Percentiles rank a stretch among this genome's conserved stretches.
phyloP scores from a whole-genome alignment of 2,329 filamentous ascomycete species.

The Sporothrix euskadiensis region DNA sequence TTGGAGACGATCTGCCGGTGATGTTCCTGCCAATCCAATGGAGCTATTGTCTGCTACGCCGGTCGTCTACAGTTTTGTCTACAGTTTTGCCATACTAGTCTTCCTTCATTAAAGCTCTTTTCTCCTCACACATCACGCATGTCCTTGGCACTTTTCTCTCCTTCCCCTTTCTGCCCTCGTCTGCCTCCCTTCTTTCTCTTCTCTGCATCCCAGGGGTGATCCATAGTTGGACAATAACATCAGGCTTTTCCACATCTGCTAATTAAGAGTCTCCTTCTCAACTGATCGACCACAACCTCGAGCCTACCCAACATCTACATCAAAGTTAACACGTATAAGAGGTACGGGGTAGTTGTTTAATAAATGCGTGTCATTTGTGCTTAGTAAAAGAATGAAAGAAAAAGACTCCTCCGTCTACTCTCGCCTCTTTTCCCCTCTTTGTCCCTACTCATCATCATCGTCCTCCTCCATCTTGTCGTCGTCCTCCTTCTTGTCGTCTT shows the following conservation, averaged over 20 bases:
- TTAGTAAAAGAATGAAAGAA: neutral
- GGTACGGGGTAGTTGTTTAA: too few species aligned
- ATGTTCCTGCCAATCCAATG: neutral
- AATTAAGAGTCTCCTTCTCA: too few species aligned
- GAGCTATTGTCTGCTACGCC: neutral
- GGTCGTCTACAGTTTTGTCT: neutral
- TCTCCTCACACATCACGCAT: neutral
- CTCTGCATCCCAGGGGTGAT: too few species aligned
- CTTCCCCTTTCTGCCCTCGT: neutral
- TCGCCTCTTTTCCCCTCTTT: neutral
- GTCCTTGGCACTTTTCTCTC: neutral
- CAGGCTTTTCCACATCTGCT: too few species aligned
- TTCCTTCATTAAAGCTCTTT: neutral
- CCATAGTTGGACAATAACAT: too few species aligned
- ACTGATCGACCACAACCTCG: too few species aligned
- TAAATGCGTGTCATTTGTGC: slow-evolving; percentile 8
- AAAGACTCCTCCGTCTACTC: neutral
- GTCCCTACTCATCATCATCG: slow-evolving; percentile 1
- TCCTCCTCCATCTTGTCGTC: slow-evolving; percentile 85
- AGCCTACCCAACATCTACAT: too few species aligned
- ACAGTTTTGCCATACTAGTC: neutral
- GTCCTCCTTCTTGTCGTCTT: slow-evolving; percentile 64
- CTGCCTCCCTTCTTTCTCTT: neutral
- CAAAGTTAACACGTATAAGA: too few species aligned
- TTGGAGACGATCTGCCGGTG: too few species aligned